A percentile compares a stretch with the other conserved stretches of the same genome.
These are phyloP conservation scores for Parastagonospora avenae DNA, from an alignment of 2,329 filamentous ascomycete species.

Conservation along the genomic window DNA sequence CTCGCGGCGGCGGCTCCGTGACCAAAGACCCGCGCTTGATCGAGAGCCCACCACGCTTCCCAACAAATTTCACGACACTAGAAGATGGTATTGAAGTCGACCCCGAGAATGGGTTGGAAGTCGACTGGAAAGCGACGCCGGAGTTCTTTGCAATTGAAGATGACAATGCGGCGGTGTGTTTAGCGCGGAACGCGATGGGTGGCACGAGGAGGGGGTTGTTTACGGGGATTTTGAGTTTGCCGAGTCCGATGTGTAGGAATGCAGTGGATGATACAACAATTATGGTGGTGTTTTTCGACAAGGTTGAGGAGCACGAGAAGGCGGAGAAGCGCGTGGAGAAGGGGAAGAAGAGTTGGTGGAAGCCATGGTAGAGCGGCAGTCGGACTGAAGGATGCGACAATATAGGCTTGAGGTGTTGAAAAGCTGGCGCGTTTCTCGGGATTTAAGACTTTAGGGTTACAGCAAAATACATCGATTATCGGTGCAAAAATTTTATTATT, in stretches of 20 bases:
- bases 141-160: constrained; percentile 57
- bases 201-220: constrained; percentile 52
- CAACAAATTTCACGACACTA: constrained; percentile 5
- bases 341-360: constrained; percentile 10
- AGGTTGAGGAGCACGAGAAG: constrained; percentile 5
- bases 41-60: constrained; percentile 11
- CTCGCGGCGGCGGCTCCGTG: constrained; percentile 27
- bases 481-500: too few species aligned
- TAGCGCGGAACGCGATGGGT: constrained; percentile 59
- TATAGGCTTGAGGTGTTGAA: not conserved
- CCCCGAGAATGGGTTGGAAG: constrained; percentile 39
- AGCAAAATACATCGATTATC: too few species aligned
- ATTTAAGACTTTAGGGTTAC: not conserved
- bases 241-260: constrained; percentile 41
- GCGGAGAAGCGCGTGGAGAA: not conserved
- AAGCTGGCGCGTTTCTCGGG: not conserved
- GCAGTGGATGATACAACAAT: constrained; percentile 59
- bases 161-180: constrained; percentile 58
- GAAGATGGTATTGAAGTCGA: constrained; percentile 45
- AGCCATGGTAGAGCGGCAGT: constrained; percentile 1
- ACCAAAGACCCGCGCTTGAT: constrained; percentile 18
- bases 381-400: not conserved
- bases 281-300: constrained; percentile 61
- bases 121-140: constrained; percentile 49
- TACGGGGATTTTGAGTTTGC: constrained; percentile 44